Evolutionary conservation across 2,329 filamentous ascomycete species (phyloP).

Genomic region (Hypomyces rosellus): DNA sequence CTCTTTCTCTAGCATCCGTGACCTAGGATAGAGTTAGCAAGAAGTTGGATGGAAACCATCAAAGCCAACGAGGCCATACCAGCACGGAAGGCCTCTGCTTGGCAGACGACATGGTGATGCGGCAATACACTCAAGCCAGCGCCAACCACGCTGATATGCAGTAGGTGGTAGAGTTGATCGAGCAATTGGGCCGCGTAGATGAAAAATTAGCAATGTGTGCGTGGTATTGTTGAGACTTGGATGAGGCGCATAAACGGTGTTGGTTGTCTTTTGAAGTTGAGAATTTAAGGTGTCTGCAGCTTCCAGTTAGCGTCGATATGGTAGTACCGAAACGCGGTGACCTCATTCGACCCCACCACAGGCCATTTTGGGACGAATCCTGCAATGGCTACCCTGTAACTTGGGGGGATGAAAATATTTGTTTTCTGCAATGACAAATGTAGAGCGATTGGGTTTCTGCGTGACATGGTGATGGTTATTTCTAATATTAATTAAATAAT

Average conservation of each 20-base stretch:
- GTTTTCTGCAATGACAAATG: too few relatives aligned
- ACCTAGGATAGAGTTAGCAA: conserved; percentile 23
- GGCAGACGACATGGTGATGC: conserved; percentile 32
- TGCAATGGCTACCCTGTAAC: too few relatives aligned
- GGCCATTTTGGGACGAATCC: neutral
- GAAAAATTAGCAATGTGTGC: neutral
- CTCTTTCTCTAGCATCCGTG: conserved; percentile 33
- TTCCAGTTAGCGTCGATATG: conserved; percentile 14
- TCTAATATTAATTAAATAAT: too few relatives aligned
- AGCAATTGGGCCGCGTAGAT: neutral
- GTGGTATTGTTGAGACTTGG: neutral
- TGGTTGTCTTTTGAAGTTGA: conserved; percentile 8
- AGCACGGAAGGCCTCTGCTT: conserved; percentile 57
- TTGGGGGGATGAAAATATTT: too few relatives aligned
- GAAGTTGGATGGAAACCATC: conserved; percentile 3
- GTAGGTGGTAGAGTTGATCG: too few relatives aligned
- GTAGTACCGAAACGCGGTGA: conserved; percentile 12
- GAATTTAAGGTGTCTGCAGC: conserved; percentile 7
- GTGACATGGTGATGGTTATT: too few relatives aligned
- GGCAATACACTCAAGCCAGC: neutral
- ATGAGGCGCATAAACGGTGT: neutral
- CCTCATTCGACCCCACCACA: conserved; percentile 23
- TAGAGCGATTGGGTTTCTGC: too few relatives aligned
- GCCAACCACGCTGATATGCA: neutral
- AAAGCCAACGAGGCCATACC: conserved; percentile 32